Evolutionary conservation across 192 early-diverging fungal genomes (phyloP).

Genomic region (Coemansia sp.): DNA sequence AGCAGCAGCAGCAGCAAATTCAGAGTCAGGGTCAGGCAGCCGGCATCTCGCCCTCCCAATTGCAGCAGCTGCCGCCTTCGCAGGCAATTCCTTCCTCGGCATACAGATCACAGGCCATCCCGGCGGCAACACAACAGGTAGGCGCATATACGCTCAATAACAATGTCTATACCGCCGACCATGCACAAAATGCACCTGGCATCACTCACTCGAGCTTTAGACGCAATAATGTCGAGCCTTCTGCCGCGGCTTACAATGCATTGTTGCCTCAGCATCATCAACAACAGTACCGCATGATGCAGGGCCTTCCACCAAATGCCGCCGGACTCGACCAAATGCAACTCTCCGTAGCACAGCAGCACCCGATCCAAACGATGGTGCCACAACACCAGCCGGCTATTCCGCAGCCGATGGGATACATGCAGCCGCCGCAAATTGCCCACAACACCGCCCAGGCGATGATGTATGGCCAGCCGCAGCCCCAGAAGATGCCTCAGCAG

Average conservation of each 20-base stretch:
- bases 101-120: conserved; percentile 47
- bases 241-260: conserved; percentile 32
- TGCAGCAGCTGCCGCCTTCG: conserved; percentile 32
- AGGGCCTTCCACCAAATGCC: conserved; percentile 41
- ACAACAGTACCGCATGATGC: conserved; percentile 51
- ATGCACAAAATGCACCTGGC: conserved; percentile 19
- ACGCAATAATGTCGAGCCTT: conserved; percentile 42
- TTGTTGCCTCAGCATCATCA: conserved; percentile 6
- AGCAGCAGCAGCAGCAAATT: conserved; percentile 19
- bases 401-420: conserved; percentile 32
- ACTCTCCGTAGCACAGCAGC: conserved; percentile 36
- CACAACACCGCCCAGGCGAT: conserved; percentile 31
- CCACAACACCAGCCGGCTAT: conserved; percentile 31
- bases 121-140: conserved; percentile 51
- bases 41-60: conserved; percentile 18
- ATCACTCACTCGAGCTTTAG: conserved; percentile 48
- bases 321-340: conserved; percentile 32
- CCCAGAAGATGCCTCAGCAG: conserved; percentile 33
- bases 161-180: conserved; percentile 23
- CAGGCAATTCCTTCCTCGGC: conserved; percentile 40
- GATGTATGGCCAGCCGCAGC: conserved; percentile 42
- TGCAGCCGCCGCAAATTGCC: conserved; percentile 28
- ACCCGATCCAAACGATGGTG: conserved; percentile 28
- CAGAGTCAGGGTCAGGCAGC: conserved; percentile 7
- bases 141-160: conserved; percentile 42